A percentile compares a stretch with the other conserved stretches of the same genome.
Evolutionary conservation across 495 filamentous ascomycete species (phyloP).

Genomic region (Hypoxylon fragiforme): DNA sequence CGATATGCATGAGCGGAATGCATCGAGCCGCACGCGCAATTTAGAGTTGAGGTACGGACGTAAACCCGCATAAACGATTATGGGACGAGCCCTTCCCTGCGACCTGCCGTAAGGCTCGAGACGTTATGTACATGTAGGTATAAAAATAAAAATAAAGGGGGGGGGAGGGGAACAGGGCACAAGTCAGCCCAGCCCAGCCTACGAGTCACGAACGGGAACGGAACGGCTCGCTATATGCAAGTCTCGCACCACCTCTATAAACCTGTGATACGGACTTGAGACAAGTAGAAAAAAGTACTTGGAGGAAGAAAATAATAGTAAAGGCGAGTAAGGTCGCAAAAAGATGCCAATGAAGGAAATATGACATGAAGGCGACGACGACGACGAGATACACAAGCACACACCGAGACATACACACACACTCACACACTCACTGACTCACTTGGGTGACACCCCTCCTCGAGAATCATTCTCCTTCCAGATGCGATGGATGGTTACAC

Average conservation of each 20-base stretch:
- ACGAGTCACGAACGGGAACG: slow-evolving; percentile 12
- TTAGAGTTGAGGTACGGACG: slow-evolving; percentile 27
- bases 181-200: no score
- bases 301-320: no score
- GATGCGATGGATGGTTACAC: slow-evolving; percentile 25
- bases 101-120: slow-evolving; percentile 14
- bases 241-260: slow-evolving; percentile 9
- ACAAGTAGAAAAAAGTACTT: slow-evolving; percentile 2
- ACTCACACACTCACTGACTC: no score
- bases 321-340: no score
- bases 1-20: slow-evolving; percentile 24
- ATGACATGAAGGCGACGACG: not conserved
- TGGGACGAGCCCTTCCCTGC: slow-evolving; percentile 10
- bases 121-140: no score
- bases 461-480: slow-evolving; percentile 12
- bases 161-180: no score
- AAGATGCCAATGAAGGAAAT: no score
- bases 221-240: slow-evolving; percentile 28
- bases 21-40: slow-evolving; percentile 26
- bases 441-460: no score
- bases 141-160: no score
- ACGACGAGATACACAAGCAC: slow-evolving; percentile 2
- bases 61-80: slow-evolving; percentile 13
- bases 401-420: no score
- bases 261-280: not conserved